phyloP scores from a whole-genome alignment of 2,329 filamentous ascomycete species.

The Colletotrichum tabaci region DNA sequence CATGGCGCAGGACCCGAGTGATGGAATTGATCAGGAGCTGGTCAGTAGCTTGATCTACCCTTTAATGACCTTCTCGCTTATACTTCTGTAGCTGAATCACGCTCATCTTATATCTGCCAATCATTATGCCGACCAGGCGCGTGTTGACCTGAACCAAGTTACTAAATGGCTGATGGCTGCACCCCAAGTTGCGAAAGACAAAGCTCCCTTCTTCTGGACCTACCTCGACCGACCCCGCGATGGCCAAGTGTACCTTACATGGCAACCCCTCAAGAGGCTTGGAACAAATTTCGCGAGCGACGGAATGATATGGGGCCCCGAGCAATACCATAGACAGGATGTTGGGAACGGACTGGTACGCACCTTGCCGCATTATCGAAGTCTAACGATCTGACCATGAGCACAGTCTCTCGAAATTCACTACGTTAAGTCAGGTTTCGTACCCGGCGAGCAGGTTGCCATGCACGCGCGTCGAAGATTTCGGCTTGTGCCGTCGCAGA shows the following conservation, averaged over 20 bases:
- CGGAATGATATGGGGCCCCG: conserved; percentile 90
- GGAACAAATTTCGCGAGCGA: conserved; percentile 87
- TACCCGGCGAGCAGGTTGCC: conserved; percentile 81
- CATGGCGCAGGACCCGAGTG: conserved; percentile 44
- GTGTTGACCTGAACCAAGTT: conserved; percentile 81
- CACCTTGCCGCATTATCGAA: conserved; percentile 35
- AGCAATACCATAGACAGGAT: conserved; percentile 83
- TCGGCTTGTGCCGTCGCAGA: conserved; percentile 81
- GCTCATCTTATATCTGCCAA: conserved; percentile 90
- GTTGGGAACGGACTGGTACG: conserved; percentile 73
- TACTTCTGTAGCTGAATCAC: conserved; percentile 78
- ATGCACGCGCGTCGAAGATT: conserved; percentile 88
- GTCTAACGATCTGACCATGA: neutral
- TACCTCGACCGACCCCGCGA: conserved; percentile 88
- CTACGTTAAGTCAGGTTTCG: conserved; percentile 85
- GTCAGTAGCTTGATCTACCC: conserved; percentile 48
- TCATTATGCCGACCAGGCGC: conserved; percentile 81
- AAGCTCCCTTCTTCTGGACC: conserved; percentile 92
- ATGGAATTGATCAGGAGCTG: conserved; percentile 42
- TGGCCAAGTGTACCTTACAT: conserved; percentile 86
- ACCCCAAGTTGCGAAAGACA: conserved; percentile 87
- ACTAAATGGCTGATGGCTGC: conserved; percentile 88
- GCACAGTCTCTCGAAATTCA: conserved; percentile 88
- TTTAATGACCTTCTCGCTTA: conserved; percentile 48
- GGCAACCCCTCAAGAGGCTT: conserved; percentile 84